Percentiles rank a stretch among this genome's conserved stretches.
phyloP scores from a whole-genome alignment of 805 yeast species.

The Wickerhamomyces hampshirensis region DNA sequence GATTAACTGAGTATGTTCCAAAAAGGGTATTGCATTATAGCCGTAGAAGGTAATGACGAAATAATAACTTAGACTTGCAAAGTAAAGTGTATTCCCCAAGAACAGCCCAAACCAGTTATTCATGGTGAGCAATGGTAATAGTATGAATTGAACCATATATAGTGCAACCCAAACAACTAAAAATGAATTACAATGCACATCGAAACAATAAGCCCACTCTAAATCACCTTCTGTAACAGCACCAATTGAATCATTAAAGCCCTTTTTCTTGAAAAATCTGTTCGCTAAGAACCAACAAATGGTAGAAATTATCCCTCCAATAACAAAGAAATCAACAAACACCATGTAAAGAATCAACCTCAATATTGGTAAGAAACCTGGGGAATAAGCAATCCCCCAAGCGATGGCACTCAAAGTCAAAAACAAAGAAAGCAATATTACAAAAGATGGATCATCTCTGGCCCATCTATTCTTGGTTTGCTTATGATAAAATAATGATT shows the following conservation, averaged over 20 bases:
- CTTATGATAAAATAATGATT: conserved; percentile 75
- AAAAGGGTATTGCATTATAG: conserved; percentile 69
- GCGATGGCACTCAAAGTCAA: conserved; percentile 73
- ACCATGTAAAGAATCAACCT: conserved; percentile 79
- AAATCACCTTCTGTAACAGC: conserved; percentile 37
- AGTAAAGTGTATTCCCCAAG: conserved; percentile 75
- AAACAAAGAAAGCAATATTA: conserved; percentile 63
- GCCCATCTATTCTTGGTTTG: conserved; percentile 79
- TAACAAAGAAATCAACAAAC: conserved; percentile 68
- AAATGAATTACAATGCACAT: conserved; percentile 89
- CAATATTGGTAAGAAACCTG: conserved; percentile 54
- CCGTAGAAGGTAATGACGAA: conserved; percentile 82
- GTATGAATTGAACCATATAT: conserved; percentile 67
- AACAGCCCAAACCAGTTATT: conserved; percentile 63
- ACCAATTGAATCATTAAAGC: conserved; percentile 23
- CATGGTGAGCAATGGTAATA: conserved; percentile 65
- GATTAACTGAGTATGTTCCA: conserved; percentile 57
- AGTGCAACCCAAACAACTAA: conserved; percentile 72
- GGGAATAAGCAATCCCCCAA: conserved; percentile 84
- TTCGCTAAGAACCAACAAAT: conserved; percentile 70
- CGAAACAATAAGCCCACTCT: conserved; percentile 95
- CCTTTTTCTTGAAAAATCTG: conserved; percentile 47
- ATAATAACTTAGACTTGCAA: conserved; percentile 70
- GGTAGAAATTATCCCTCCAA: conserved; percentile 68
- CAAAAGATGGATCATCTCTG: conserved; percentile 89